Evolutionary conservation across 108 stramenopile genomes (phyloP), one percentile per base, ranked within the genome.

Genomic region (Fragilaria radians): DNA sequence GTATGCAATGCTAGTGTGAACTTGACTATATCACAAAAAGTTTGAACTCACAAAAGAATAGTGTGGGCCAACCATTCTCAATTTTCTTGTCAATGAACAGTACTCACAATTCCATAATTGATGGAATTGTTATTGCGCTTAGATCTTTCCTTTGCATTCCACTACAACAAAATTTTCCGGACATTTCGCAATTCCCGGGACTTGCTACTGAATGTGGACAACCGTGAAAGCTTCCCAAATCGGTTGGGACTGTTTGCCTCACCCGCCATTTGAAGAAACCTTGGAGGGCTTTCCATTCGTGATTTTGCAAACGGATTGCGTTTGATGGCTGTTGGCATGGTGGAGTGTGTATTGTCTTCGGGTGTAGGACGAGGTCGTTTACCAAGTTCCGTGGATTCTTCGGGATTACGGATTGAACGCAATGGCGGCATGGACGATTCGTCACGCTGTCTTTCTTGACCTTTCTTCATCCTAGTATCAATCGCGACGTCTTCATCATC

Each of bases 401-500:
- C 52, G 18, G 52, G 52, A 53, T 27, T 53, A 5, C 42, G 42
- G 14, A 18, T 45, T 11, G 11, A 18, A 18, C 18, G 42, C 18
- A 45, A 45, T 45, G 14, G 42, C 11, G 11, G 11, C 18, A 18
- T 11, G 42, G 42, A 45, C 11, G 42, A 11, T 11, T 45, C 18
- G 11, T 17, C 11, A 45, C 11, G 11, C 18, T 22, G 19, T 1
- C 47, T 19, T 23, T 23, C 23, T 19, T 2, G 47, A 23, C 19
- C 47, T 48, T 48, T 48, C 47, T 2, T 23, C 47, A 48, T 19
- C 23, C 2, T 22, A 48, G 23, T 42, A 14, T 11, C 1, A 22
- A 4, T 23, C 47, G 47, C 23, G 23, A 48, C 67, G 26, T 75
- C 70, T n/a, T 70, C 46, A 4, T 49, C 61, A 3, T 65, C 77